A percentile compares a stretch with the other conserved stretches of the same genome.
Evolutionary conservation across 2,329 filamentous ascomycete genomes (phyloP).

Genomic region (Magnaporthales sp.): DNA sequence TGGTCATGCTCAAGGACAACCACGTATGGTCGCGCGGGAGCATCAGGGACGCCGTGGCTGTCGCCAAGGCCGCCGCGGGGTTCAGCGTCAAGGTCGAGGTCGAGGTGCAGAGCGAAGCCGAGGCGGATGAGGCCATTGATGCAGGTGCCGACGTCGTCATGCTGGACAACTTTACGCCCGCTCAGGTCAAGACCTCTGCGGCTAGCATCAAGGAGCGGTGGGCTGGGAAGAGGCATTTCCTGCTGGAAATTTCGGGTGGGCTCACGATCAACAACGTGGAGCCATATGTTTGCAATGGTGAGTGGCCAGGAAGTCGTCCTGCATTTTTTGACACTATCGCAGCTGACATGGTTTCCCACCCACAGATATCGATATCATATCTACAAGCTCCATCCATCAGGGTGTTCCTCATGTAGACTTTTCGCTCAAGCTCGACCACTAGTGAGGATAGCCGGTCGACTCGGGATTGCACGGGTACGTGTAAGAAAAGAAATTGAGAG

Average conservation of each 20-base stretch:
- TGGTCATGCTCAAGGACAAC: constrained; percentile 99
- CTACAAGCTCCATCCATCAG: constrained; percentile 94
- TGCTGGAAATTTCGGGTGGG: constrained; percentile 90
- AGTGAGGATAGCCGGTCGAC: neutral
- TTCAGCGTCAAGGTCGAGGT: constrained; percentile 95
- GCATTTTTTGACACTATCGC: constrained; percentile 11
- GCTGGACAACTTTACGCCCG: constrained; percentile 88
- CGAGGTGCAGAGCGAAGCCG: constrained; percentile 79
- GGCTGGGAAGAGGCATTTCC: constrained; percentile 62
- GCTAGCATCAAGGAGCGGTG: constrained; percentile 70
- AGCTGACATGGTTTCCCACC: too few relatives aligned
- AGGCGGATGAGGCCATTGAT: constrained; percentile 83
- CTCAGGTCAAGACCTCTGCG: constrained; percentile 68
- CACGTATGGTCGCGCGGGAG: constrained; percentile 88
- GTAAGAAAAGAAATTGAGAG: neutral
- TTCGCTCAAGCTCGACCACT: constrained; percentile 71
- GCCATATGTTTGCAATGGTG: constrained; percentile 67
- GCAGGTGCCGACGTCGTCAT: constrained; percentile 94
- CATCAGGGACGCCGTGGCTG: constrained; percentile 76
- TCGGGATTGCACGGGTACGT: neutral
- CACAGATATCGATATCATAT: constrained; percentile 85
- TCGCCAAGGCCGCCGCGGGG: constrained; percentile 75
- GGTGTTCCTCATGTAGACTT: constrained; percentile 92
- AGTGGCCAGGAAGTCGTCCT: constrained; percentile 18
- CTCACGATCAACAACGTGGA: constrained; percentile 78